These are phyloP conservation scores for Fusarium sarcochroum DNA, from an alignment of 2,329 filamentous ascomycete species.

Conservation along the genomic window DNA sequence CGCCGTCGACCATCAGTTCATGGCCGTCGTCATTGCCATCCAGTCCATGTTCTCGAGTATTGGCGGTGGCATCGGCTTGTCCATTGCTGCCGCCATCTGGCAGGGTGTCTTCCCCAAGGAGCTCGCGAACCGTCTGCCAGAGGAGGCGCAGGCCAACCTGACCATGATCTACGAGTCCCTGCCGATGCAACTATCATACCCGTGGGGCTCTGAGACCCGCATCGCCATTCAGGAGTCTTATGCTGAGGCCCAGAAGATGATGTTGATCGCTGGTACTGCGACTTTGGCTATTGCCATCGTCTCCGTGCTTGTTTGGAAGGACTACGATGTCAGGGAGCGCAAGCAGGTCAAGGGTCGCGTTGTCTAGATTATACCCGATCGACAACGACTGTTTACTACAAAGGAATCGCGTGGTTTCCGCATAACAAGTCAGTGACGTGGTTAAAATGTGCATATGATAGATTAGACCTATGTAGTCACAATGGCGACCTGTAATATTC, in stretches of 20 bases:
- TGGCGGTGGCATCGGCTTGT: slow-evolving; percentile 14
- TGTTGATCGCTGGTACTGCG: slow-evolving; percentile 9
- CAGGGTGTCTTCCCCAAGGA: slow-evolving; percentile 54
- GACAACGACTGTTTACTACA: too few species aligned
- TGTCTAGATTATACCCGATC: too few species aligned
- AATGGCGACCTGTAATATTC: too few species aligned
- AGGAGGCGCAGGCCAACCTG: slow-evolving; percentile 45
- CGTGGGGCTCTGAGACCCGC: slow-evolving; percentile 4
- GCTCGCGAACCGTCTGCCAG: slow-evolving; percentile 56
- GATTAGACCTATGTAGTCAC: too few species aligned
- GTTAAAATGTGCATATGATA: too few species aligned
- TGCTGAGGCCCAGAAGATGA: slow-evolving; percentile 9
- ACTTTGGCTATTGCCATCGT: slow-evolving; percentile 14
- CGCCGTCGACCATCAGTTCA: slow-evolving; percentile 13
- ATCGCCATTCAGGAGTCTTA: slow-evolving; percentile 19
- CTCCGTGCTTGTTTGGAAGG: neutral
- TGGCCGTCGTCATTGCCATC: slow-evolving; percentile 17
- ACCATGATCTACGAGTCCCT: slow-evolving; percentile 57
- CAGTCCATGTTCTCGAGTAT: slow-evolving; percentile 12
- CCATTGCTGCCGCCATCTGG: slow-evolving; percentile 25
- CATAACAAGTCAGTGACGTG: neutral
- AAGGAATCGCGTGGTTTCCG: too few species aligned
- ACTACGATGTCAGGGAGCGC: neutral
- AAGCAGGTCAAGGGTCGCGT: slow-evolving; percentile 17
- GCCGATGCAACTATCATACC: slow-evolving; percentile 13